Base-by-base conservation (phyloP, 2,329 filamentous ascomycete genomes). In the Fusarium buharicum region DNA sequence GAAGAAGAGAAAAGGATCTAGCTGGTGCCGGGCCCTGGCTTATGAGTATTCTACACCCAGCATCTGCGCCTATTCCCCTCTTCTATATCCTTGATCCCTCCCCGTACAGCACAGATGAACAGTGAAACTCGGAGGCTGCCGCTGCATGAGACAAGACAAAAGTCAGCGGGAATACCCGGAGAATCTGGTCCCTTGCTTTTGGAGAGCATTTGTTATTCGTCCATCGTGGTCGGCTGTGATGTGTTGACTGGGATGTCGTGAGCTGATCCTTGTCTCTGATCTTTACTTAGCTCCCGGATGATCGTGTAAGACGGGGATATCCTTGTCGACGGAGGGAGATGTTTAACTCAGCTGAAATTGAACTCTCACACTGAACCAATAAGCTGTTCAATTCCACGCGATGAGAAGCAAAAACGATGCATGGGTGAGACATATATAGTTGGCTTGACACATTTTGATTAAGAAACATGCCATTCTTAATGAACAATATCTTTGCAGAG, bases 281-380 rank as follows among this genome's bases (percentile, higher is more conserved):
- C 37, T n/a, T n/a, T n/a, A n/a, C n/a, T n/a, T n/a, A n/a, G n/a
- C n/a, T 57, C 52, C 44, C 55, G 37, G 38, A 51, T 58, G 52
- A 34, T 4, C n/a, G 49, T 37, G 22, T 8, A 24, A 24, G 24
- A 28, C 55, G 27, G 12, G 46, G 46, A 33, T 59, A 37, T 22
- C 46, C 34, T 27, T 53, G 39, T 14, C 7, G 14, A 11, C 18
- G 17, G 17, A 18, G 18, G 17, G 36, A 38, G 22, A 24, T 24
- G 22, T n/a, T n/a, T n/a, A n/a, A n/a, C n/a, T n/a, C n/a, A n/a
- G n/a, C n/a, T n/a, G n/a, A n/a, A n/a, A n/a, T n/a, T n/a, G n/a
- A n/a, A n/a, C n/a, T 24, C 22, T 24, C 22, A 24, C 4, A 24
- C 22, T 24, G 22, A 24, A 8, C 4, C 4, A 8, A 2, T 24